A percentile compares a stretch with the other conserved stretches of the same genome.
Conservation (phyloP, 148 eudicot genomes). For the Persicaria maculosa region DNA sequence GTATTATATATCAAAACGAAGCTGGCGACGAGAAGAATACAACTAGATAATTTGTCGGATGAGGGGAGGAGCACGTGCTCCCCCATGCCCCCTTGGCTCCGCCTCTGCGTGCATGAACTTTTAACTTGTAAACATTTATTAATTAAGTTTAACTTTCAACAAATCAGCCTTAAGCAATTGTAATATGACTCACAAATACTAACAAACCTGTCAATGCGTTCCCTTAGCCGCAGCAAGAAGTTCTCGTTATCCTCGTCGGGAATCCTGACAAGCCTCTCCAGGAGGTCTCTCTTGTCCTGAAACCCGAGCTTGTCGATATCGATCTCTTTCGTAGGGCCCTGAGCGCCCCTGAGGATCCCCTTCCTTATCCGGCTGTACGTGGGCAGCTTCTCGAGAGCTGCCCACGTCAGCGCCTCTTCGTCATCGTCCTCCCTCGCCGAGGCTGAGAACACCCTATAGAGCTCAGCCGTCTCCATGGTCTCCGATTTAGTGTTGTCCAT, state of each 20-base stretch:
- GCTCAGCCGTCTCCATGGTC: not conserved
- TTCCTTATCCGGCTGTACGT: slow-evolving; percentile 28
- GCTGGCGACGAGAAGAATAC: too few species aligned
- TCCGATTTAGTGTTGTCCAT: not conserved
- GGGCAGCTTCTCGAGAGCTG: slow-evolving; percentile 30
- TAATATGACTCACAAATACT: too few species aligned
- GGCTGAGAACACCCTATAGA: slow-evolving; percentile 16
- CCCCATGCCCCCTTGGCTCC: too few species aligned
- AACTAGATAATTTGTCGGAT: too few species aligned
- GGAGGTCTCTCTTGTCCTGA: slow-evolving; percentile 10
- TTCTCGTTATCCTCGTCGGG: slow-evolving; percentile 12
- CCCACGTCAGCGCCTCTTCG: slow-evolving; percentile 33
- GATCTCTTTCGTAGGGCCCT: slow-evolving; percentile 11
- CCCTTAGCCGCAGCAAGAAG: slow-evolving; percentile 17
- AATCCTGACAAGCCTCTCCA: slow-evolving; percentile 14
- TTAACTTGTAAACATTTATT: too few species aligned
- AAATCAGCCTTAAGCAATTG: too few species aligned
- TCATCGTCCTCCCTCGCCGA: slow-evolving; percentile 25
- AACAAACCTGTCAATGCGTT: slow-evolving; percentile 18
- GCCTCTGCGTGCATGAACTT: too few species aligned
- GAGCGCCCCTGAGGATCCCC: slow-evolving; percentile 25
- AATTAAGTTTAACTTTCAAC: too few species aligned
- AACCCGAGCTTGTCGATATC: slow-evolving; percentile 15
- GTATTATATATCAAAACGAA: too few species aligned
- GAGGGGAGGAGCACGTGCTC: too few species aligned